Conservation (phyloP, 2,329 filamentous ascomycete species). For the Fusarium sp. region DNA sequence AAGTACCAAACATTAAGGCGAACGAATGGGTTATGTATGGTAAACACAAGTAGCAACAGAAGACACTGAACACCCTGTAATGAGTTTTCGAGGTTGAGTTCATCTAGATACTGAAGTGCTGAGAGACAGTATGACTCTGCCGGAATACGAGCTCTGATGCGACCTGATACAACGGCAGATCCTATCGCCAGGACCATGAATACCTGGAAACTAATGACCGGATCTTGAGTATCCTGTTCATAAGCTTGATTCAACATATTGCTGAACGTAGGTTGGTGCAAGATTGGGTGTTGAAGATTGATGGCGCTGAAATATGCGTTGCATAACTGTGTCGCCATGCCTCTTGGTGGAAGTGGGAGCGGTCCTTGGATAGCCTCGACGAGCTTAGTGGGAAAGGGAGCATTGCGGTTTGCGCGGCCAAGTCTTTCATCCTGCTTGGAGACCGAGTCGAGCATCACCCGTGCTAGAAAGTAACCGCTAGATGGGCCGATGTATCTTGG, state of each 20-base stretch:
- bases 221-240: constrained; percentile 43
- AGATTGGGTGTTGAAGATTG: constrained; percentile 63
- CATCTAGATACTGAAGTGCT: constrained; percentile 62
- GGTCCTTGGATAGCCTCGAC: constrained; percentile 53
- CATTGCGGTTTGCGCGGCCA: constrained; percentile 12
- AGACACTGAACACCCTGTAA: constrained; percentile 64
- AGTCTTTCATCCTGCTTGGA: constrained; percentile 44
- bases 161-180: constrained; percentile 59
- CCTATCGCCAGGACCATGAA: constrained; percentile 67
- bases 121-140: constrained; percentile 64
- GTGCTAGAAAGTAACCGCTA: constrained; percentile 66
- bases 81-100: constrained; percentile 62
- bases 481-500: constrained; percentile 68
- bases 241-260: constrained; percentile 57
- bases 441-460: constrained; percentile 60
- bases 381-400: constrained; percentile 47
- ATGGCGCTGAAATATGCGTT: constrained; percentile 63
- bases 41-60: constrained; percentile 61
- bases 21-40: constrained; percentile 63
- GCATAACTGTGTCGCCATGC: constrained; percentile 58
- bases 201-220: constrained; percentile 60
- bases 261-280: constrained; percentile 61
- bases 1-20: constrained; percentile 66
- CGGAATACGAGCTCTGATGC: constrained; percentile 59
- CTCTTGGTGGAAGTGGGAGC: constrained; percentile 48